Evolutionary conservation across 2,329 filamentous ascomycete genomes (phyloP).

Genomic region (Metarhizium anisopliae): DNA sequence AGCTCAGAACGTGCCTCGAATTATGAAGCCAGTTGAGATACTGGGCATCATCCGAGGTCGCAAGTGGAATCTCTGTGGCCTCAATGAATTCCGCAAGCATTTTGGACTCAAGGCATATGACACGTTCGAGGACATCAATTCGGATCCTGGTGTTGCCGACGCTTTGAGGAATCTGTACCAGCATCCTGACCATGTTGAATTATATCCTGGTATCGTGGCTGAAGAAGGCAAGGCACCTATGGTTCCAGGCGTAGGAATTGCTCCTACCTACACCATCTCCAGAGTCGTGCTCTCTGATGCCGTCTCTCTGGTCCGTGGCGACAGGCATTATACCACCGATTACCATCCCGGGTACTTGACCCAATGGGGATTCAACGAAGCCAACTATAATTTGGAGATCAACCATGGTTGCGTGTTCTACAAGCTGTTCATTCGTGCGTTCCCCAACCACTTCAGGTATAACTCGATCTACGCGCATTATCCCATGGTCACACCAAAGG

Average conservation of each 20-base stretch:
- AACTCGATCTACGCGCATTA: conserved; percentile 79
- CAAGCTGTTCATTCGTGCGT: conserved; percentile 71
- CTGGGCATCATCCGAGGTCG: conserved; percentile 71
- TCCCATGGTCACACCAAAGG: conserved; percentile 60
- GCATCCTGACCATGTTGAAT: conserved; percentile 69
- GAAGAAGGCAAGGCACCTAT: conserved; percentile 69
- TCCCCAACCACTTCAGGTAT: conserved; percentile 68
- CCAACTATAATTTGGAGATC: conserved; percentile 60
- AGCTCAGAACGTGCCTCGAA: conserved; percentile 62
- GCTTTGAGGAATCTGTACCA: conserved; percentile 61
- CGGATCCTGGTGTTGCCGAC: conserved; percentile 60
- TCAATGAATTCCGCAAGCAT: conserved; percentile 81
- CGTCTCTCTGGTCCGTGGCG: conserved; percentile 68
- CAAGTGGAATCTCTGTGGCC: conserved; percentile 65
- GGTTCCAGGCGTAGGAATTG: conserved; percentile 65
- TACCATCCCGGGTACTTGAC: conserved; percentile 67
- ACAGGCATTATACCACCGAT: conserved; percentile 72
- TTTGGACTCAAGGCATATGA: conserved; percentile 69
- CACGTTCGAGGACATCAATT: conserved; percentile 77
- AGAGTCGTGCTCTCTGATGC: conserved; percentile 71
- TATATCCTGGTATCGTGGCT: conserved; percentile 70
- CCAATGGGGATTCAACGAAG: conserved; percentile 76
- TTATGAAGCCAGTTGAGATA: conserved; percentile 69
- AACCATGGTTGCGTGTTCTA: conserved; percentile 81
- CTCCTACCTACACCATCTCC: conserved; percentile 67